These are phyloP conservation scores for Trametes meyenii DNA, from an alignment of 768 basidiomycete species.

Conservation along the genomic window DNA sequence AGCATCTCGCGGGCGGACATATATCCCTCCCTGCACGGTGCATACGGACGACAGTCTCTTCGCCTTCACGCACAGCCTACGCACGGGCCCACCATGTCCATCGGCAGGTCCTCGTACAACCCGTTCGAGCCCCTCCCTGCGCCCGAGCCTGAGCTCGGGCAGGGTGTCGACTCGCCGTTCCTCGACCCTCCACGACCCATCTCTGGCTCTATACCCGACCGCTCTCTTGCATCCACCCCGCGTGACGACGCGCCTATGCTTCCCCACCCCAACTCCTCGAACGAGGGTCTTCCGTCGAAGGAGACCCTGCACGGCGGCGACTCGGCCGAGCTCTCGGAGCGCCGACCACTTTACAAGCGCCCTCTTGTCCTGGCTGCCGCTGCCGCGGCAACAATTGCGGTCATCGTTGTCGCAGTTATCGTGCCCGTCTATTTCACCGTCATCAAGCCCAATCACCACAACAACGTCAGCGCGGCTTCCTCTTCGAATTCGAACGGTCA, in stretches of 20 bases:
- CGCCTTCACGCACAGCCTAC: not conserved
- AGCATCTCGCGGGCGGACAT: not conserved
- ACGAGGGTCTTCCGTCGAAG: constrained; percentile 5
- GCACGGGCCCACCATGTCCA: constrained; percentile 3
- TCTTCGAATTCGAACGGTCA: not conserved
- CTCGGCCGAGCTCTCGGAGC: not conserved
- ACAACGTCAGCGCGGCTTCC: constrained; percentile 6
- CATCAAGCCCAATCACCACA: constrained; percentile 26
- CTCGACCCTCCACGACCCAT: constrained; percentile 11
- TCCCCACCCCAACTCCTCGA: not conserved
- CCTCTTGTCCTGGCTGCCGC: constrained; percentile 26
- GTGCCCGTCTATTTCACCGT: constrained; percentile 34
- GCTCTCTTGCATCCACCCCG: constrained; percentile 18
- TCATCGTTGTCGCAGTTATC: constrained; percentile 33
- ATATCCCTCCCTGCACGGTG: not conserved
- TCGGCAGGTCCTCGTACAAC: constrained; percentile 9
- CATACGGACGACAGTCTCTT: not conserved
- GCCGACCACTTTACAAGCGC: constrained; percentile 27
- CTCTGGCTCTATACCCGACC: constrained; percentile 14
- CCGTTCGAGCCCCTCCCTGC: constrained; percentile 7
- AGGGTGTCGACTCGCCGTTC: not conserved
- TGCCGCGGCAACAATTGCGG: constrained; percentile 20
- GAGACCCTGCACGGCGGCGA: constrained; percentile 5
- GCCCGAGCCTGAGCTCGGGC: not conserved
- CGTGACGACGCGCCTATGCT: constrained; percentile 19